A percentile compares a stretch with the other conserved stretches of the same genome.
phyloP scores from a whole-genome alignment of 345 rosid species.

The Syzygium jambos region DNA sequence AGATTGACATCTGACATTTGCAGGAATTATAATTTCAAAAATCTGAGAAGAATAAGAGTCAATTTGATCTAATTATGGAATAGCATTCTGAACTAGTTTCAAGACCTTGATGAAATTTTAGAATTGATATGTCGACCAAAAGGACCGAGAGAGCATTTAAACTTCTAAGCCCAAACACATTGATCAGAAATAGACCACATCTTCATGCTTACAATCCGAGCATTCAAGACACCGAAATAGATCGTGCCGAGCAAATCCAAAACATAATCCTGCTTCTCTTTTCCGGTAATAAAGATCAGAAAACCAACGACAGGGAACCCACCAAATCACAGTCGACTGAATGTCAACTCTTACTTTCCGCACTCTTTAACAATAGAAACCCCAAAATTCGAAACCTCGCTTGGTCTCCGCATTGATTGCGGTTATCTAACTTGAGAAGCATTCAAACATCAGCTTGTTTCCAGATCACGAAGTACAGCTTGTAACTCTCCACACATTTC shows the following conservation, averaged over 20 bases:
- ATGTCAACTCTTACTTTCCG: neutral
- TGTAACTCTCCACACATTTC: neutral
- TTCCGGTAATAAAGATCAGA: neutral
- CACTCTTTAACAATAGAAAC: neutral
- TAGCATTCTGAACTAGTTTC: neutral
- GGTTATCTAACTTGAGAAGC: neutral
- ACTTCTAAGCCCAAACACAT: neutral
- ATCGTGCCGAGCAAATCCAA: neutral
- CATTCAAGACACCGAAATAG: neutral
- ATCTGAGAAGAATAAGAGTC: neutral
- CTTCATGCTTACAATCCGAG: neutral
- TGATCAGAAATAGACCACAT: neutral
- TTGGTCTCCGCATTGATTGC: neutral
- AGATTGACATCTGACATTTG: neutral
- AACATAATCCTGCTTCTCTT: neutral
- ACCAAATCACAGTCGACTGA: neutral
- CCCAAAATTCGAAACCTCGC: neutral
- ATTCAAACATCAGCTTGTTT: neutral
- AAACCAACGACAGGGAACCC: neutral
- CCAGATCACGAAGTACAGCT: neutral
- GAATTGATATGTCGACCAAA: neutral
- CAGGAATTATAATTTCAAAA: neutral
- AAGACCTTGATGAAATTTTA: neutral
- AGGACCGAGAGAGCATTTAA: neutral
- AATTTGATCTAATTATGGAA: neutral